These are phyloP conservation scores for Schizothecium vesticola DNA, from an alignment of 495 filamentous ascomycete species.

Conservation along the genomic window DNA sequence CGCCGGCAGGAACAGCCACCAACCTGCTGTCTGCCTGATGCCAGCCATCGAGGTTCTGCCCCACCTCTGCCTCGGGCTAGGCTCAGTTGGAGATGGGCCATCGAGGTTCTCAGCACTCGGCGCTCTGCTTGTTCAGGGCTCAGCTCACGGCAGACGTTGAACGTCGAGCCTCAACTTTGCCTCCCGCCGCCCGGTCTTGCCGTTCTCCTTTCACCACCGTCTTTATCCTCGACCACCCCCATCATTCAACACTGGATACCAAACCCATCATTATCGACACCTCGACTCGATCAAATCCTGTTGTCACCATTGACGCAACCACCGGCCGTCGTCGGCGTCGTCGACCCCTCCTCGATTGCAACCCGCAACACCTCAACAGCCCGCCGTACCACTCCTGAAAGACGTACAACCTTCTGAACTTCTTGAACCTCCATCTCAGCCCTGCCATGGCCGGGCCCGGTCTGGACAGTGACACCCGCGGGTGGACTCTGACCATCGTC, in stretches of 20 bases:
- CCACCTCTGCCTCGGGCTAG: not conserved
- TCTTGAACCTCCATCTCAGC: not conserved
- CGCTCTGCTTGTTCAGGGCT: not conserved
- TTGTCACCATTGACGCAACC: not conserved
- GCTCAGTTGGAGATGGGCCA: not conserved
- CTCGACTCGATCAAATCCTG: not conserved
- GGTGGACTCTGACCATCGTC: conserved; percentile 86
- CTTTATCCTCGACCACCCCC: not conserved
- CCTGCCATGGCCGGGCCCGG: conserved; percentile 12
- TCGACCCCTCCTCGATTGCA: not conserved
- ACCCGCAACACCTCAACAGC: not conserved
- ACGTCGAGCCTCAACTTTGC: not conserved
- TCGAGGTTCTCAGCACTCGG: conserved; percentile 15
- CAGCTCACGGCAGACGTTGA: not conserved
- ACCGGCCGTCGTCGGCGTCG: not conserved
- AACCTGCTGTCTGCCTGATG: not conserved
- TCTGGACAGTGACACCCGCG: conserved; percentile 77
- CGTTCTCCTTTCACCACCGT: not conserved
- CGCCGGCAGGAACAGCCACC: not conserved
- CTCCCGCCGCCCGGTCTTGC: not conserved
- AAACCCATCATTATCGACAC: not conserved
- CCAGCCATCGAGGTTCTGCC: not conserved
- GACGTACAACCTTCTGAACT: not conserved
- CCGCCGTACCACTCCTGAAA: not conserved
- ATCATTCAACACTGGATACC: not conserved